phyloP scores from a whole-genome alignment of 2,329 filamentous ascomycete genomes.

The Colletotrichum sublineola region DNA sequence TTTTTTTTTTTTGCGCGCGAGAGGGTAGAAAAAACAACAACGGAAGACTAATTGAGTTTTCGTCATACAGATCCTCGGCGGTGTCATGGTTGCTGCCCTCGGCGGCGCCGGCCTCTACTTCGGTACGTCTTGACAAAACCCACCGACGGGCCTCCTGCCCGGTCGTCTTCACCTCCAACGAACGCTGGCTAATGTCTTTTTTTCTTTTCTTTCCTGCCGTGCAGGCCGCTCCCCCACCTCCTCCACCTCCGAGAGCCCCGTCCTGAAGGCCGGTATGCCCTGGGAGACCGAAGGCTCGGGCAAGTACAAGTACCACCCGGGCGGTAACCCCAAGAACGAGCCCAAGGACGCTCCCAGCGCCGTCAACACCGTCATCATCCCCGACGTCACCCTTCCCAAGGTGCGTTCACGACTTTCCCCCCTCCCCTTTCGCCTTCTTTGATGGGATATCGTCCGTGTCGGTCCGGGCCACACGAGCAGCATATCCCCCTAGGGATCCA shows the following conservation, averaged over 20 bases:
- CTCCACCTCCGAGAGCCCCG: conserved; percentile 82
- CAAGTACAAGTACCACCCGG: conserved; percentile 86
- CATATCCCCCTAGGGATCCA: background rate
- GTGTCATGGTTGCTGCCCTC: conserved; percentile 90
- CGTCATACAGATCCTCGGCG: conserved; percentile 80
- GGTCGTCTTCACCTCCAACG: conserved; percentile 42
- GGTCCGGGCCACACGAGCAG: background rate
- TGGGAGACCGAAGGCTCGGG: conserved; percentile 79
- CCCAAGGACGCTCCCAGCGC: conserved; percentile 94
- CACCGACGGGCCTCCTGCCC: too few species aligned
- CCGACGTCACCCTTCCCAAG: conserved; percentile 93
- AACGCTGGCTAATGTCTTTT: background rate
- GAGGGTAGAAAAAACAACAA: background rate
- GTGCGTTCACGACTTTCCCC: conserved; percentile 59
- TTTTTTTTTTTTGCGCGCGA: background rate
- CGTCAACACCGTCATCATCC: conserved; percentile 93
- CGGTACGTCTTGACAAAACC: conserved; percentile 62
- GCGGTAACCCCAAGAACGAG: conserved; percentile 80
- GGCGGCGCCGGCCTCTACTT: conserved; percentile 92
- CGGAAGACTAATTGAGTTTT: conserved; percentile 31
- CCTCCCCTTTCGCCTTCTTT: background rate
- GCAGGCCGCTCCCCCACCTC: conserved; percentile 87
- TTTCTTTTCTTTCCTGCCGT: background rate
- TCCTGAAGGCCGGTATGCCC: conserved; percentile 86
- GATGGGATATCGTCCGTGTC: background rate